phyloP scores from a whole-genome alignment of 495 filamentous ascomycete genomes.

The Cercophora sp. region DNA sequence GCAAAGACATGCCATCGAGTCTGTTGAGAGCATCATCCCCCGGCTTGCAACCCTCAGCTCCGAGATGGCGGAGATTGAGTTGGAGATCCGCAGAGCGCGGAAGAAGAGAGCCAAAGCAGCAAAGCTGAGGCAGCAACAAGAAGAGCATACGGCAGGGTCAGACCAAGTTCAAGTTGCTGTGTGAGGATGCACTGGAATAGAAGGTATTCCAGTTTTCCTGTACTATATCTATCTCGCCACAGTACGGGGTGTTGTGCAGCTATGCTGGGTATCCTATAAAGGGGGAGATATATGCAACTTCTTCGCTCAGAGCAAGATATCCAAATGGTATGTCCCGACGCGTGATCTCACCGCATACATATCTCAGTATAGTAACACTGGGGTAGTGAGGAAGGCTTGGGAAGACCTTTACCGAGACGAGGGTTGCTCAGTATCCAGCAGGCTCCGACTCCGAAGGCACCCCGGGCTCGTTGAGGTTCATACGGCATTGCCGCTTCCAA shows the following conservation, averaged over 20 bases:
- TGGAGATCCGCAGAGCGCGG: conserved; percentile 46
- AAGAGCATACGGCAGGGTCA: conserved; percentile 1
- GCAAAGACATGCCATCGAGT: conserved; percentile 44
- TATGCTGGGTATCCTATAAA: too few species aligned
- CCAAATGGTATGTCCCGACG: too few species aligned
- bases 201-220: neutral
- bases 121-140: conserved; percentile 12
- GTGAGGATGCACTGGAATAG: neutral
- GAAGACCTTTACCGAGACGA: too few species aligned
- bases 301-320: too few species aligned
- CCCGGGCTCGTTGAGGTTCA: conserved; percentile 55
- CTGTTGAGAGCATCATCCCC: conserved; percentile 45
- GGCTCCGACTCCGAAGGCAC: conserved; percentile 51
- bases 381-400: too few species aligned
- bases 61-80: conserved; percentile 48
- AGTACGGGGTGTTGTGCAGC: too few species aligned
- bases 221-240: neutral
- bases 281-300: too few species aligned
- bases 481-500: conserved; percentile 72
- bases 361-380: too few species aligned
- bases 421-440: conserved; percentile 50
- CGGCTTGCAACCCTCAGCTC: conserved; percentile 38
- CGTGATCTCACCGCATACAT: too few species aligned
- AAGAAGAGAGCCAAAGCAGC: conserved; percentile 46
- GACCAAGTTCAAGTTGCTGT: neutral